Base-by-base conservation (phyloP, 1,139 yeast species). In the Debaryomyces sp. region DNA sequence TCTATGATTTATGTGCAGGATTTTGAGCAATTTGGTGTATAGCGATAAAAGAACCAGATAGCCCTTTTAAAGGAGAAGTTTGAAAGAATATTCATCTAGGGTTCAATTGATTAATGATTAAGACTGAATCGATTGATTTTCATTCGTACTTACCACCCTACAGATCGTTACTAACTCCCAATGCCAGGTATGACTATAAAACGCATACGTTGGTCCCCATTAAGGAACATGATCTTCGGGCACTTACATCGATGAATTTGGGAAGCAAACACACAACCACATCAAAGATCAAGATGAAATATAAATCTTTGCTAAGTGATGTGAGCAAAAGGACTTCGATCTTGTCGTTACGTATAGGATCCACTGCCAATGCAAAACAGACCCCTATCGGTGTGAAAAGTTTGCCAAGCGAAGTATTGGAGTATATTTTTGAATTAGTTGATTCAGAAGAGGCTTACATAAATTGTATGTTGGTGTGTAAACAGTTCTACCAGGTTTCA, bases 401-500 rank as follows among this genome's bases (percentile, higher is more conserved):
- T 30, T 54, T 72, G 24, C 80, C 80, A 0, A 43, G 64, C 6
- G 80, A 75, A 48, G 62, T 75, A 15, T 62, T 72, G 41, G 66
- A 64, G 46, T 62, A 62, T 45, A 62, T 76, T 9, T 70, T 75
- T 47, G 59, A 54, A 15, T 58, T 70, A 21, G 64, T 76, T 24
- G 67, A 67, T 48, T 61, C 61, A 30, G 54, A 53, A 13, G 44
- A 52, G 2, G 66, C 67, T 45, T 68, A 70, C 48, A 59, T 60
- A 41, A 57, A 57, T 38, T 78, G 85, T 54, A 62, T 85, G 33
- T 77, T 75, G 51, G 82, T 84, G 6, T 75, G 75, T 58, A 77
- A 70, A 50, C 63, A 67, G 24, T 78, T 85, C 54, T 78, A 84
- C 59, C 65, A 62, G 41, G 68, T 80, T n/a, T 73, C 83, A 8